Base-by-base conservation (phyloP, 176 grass and related monocot genomes). In the Rhynchospora pubera region DNA sequence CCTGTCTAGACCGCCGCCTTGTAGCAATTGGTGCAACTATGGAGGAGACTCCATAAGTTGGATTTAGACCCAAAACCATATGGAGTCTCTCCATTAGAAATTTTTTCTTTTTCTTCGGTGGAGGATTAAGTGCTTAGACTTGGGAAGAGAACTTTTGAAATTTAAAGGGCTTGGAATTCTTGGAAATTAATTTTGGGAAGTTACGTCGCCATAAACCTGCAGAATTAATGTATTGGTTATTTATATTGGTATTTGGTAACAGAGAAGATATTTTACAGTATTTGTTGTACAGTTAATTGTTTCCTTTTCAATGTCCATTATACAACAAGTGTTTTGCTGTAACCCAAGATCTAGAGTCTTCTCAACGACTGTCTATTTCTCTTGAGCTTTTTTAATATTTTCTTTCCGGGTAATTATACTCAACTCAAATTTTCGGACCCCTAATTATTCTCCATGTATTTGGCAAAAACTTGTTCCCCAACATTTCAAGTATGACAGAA, bases 191-290 rank as follows among this genome's bases (percentile, higher is more conserved):
- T 9, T 56, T 30, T 76, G 72, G 72, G 72, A 75, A 53, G 21
- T 15, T 51, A 53, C 70, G 5, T 14, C 26, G 10, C 71, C 47
- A 50, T 12, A 75, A 75, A 22, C 70, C 65, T 42, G 9, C 18
- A 48, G 12, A 21, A 50, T 72, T 23, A 72, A 72, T 50, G 68
- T 44, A 9, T 72, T 71, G 68, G 45, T 6, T 0, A 74, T 74
- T 74, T 74, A 74, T 74, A 74, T 22, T 74, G 69, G n/a, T n/a
- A n/a, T n/a, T n/a, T n/a, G n/a, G 21, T 51, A 24, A 74, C 69
- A 74, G 51, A 9, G n/a, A 39, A 39, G 34, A 39, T 39, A 39
- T 39, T 39, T 50, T 56, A 4, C 2, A 26, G 32, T 19, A 9
- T 69, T 44, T 9, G 15, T 3, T 44, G 7, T 39, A 3, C 34